Percentiles rank a stretch among this genome's conserved stretches.
phyloP scores from a whole-genome alignment of 2,329 filamentous ascomycete species.

The Acephala macrosclerotiorum region DNA sequence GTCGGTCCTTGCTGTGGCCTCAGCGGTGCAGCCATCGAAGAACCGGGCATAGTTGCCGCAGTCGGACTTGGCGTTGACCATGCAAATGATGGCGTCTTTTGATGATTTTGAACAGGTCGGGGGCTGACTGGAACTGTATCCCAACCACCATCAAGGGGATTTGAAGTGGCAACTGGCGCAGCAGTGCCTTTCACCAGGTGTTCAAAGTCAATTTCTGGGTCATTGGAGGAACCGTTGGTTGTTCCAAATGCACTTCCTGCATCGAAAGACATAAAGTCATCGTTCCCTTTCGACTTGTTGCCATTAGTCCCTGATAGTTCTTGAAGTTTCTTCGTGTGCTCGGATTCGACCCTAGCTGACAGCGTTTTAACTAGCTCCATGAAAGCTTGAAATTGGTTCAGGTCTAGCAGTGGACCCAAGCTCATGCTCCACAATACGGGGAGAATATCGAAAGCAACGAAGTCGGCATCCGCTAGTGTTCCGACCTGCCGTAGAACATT shows the following conservation, averaged over 20 bases:
- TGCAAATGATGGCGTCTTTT: conserved; percentile 60
- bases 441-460: conserved; percentile 88
- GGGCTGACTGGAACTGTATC: conserved; percentile 50
- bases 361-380: conserved; percentile 88
- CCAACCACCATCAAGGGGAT: conserved; percentile 59
- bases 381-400: conserved; percentile 87
- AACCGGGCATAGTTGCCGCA: conserved; percentile 37
- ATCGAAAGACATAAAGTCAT: conserved; percentile 77
- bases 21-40: conserved; percentile 35
- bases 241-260: conserved; percentile 62
- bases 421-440: conserved; percentile 93
- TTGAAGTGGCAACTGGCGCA: conserved; percentile 41
- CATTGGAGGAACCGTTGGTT: conserved; percentile 62
- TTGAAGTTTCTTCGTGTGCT: conserved; percentile 87
- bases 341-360: conserved; percentile 82
- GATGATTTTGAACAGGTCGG: conserved; percentile 41
- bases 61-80: conserved; percentile 67
- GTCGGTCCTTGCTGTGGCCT: conserved; percentile 45
- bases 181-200: conserved; percentile 81
- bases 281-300: conserved; percentile 56
- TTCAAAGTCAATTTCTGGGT: conserved; percentile 86
- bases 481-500: conserved; percentile 87
- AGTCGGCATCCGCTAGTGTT: conserved; percentile 83
- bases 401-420: conserved; percentile 85
- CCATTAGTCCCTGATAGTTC: conserved; percentile 73